Percentiles rank a stretch among this genome's conserved stretches.
phyloP scores from a whole-genome alignment of 495 filamentous ascomycete species.

The Aspergillus mulundensis region DNA sequence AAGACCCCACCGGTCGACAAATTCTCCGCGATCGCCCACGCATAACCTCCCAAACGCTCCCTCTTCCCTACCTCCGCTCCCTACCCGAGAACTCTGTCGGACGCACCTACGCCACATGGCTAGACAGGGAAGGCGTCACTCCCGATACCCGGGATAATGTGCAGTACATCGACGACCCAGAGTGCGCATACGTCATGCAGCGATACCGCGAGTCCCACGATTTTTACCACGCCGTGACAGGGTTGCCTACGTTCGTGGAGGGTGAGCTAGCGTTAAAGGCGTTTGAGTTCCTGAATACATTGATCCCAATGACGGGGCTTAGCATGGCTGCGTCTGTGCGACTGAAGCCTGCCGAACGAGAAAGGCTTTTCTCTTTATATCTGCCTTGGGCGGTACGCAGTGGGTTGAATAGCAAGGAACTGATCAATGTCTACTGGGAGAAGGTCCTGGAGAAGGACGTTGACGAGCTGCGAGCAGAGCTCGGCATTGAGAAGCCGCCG shows the following conservation, averaged over 20 bases:
- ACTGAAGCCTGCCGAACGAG: constrained; percentile 71
- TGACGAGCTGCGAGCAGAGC: constrained; percentile 61
- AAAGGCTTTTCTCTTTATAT: constrained; percentile 69
- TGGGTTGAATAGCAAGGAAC: constrained; percentile 68
- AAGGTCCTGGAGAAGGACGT: constrained; percentile 87
- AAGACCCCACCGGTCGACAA: constrained; percentile 75
- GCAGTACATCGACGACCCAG: constrained; percentile 86
- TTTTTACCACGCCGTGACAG: constrained; percentile 96
- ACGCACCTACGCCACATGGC: constrained; percentile 78
- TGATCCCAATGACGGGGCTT: constrained; percentile 92
- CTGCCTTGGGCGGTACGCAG: constrained; percentile 88
- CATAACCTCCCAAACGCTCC: constrained; percentile 74
- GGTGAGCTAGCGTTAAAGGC: constrained; percentile 94
- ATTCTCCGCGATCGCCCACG: constrained; percentile 89
- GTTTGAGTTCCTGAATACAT: constrained; percentile 91
- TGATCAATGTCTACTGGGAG: constrained; percentile 99
- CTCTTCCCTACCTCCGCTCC: constrained; percentile 63
- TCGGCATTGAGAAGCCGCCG: constrained; percentile 84
- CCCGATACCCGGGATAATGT: constrained; percentile 83
- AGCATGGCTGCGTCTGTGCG: constrained; percentile 65
- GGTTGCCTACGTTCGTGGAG: constrained; percentile 85
- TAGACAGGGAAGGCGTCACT: constrained; percentile 86
- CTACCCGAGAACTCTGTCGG: constrained; percentile 76
- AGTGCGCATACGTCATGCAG: constrained; percentile 98
- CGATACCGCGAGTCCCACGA: constrained; percentile 96